phyloP scores from a whole-genome alignment of 2,329 filamentous ascomycete species.

The Coniochaeta prunicola region DNA sequence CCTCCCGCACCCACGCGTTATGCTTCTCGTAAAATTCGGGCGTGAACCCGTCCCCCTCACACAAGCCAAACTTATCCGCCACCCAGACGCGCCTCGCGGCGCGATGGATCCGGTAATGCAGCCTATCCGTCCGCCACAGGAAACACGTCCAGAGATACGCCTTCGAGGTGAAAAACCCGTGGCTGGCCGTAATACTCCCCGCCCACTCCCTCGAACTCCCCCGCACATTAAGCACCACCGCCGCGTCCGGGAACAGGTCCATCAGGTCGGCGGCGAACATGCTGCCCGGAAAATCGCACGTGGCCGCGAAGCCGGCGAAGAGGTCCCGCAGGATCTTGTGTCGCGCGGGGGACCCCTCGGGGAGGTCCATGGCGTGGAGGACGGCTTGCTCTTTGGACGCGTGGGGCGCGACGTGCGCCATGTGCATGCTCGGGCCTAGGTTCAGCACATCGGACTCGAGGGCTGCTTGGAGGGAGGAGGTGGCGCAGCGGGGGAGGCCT shows the following conservation, averaged over 20 bases:
- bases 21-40: slow-evolving; percentile 13
- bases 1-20: slow-evolving; percentile 16
- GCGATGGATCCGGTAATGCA: slow-evolving; percentile 19
- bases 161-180: slow-evolving; percentile 20
- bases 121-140: slow-evolving; percentile 18
- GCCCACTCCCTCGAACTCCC: slow-evolving; percentile 18
- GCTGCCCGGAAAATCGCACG: neutral
- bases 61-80: slow-evolving; percentile 8
- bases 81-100: no score
- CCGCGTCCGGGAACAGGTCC: slow-evolving; percentile 17
- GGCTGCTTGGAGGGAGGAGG: slow-evolving; percentile 26
- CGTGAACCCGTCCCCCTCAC: neutral
- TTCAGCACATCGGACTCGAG: slow-evolving; percentile 21
- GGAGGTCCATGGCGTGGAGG: slow-evolving; percentile 12
- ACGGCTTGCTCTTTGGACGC: slow-evolving; percentile 16
- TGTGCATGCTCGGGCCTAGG: slow-evolving; percentile 24
- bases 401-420: slow-evolving; percentile 13
- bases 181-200: slow-evolving; percentile 14
- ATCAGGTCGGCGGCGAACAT: neutral
- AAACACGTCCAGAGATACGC: slow-evolving; percentile 17
- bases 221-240: slow-evolving; percentile 24
- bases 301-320: neutral
- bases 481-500: slow-evolving; percentile 26
- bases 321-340: neutral
- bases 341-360: neutral